Conservation (phyloP, 1,139 yeast genomes). For the Yamadazyma taylorii region DNA sequence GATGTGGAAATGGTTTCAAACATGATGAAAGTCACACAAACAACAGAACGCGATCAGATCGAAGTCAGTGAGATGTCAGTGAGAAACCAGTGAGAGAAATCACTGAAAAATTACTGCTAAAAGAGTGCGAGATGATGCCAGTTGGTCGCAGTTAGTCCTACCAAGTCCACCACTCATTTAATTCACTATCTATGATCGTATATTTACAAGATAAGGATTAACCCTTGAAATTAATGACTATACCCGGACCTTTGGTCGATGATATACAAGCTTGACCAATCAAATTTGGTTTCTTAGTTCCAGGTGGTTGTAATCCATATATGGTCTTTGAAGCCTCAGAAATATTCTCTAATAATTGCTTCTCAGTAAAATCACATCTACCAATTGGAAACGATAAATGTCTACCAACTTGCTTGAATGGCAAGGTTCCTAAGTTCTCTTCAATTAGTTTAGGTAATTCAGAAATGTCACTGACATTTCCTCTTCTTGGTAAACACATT, state of each 20-base stretch:
- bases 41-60: too few relatives aligned
- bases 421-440: constrained; percentile 62
- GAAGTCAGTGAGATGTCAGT: too few relatives aligned
- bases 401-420: constrained; percentile 68
- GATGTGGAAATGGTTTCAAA: constrained; percentile 9
- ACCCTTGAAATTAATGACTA: constrained; percentile 57
- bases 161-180: too few relatives aligned
- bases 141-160: too few relatives aligned
- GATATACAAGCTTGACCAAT: constrained; percentile 70
- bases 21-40: constrained; percentile 7
- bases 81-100: too few relatives aligned
- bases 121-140: too few relatives aligned
- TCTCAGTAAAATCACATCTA: constrained; percentile 74
- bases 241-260: constrained; percentile 80
- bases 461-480: constrained; percentile 78
- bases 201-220: constrained; percentile 8
- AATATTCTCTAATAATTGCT: constrained; percentile 71
- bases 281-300: constrained; percentile 65
- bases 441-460: constrained; percentile 44
- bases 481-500: constrained; percentile 84
- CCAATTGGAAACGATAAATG: constrained; percentile 73
- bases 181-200: not conserved
- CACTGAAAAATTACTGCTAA: too few relatives aligned
- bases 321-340: constrained; percentile 68
- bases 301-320: constrained; percentile 54